A percentile compares a stretch with the other conserved stretches of the same genome.
Evolutionary conservation across 75 land plant genomes (phyloP).

Genomic region (Cunninghamia lanceolata): DNA sequence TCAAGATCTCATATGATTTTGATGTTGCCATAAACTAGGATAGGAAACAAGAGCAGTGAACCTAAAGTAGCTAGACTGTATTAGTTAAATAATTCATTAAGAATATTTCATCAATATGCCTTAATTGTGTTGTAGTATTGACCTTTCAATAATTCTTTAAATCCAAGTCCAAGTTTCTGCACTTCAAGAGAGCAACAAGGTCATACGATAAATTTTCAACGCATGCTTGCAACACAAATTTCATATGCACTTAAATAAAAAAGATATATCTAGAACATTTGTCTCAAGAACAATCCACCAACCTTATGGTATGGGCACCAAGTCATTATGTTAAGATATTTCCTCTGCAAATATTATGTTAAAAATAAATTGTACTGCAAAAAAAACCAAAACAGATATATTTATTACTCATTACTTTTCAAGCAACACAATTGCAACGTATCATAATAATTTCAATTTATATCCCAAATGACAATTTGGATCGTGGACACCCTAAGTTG

Average conservation of each 20-base stretch:
- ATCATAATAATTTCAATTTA: background rate
- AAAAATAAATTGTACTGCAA: background rate
- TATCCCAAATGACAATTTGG: background rate
- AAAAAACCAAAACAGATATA: background rate
- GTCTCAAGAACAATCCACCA: background rate
- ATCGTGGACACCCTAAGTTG: background rate
- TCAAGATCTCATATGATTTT: background rate
- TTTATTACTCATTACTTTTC: background rate
- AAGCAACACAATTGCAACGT: background rate
- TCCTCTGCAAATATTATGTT: slow-evolving; percentile 2
- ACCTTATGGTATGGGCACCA: background rate
- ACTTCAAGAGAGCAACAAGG: background rate
- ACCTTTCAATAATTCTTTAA: background rate
- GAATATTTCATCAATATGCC: background rate
- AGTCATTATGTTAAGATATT: background rate
- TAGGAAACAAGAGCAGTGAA: background rate
- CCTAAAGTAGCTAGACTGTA: background rate
- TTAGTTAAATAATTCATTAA: background rate
- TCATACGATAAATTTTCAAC: background rate
- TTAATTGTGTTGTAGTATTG: background rate
- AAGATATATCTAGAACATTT: background rate
- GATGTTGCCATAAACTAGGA: background rate
- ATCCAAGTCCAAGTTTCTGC: background rate
- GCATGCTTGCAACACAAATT: background rate
- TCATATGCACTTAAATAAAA: background rate